These are phyloP conservation scores for Globisporangium parvum DNA, from an alignment of 352 stramenopile genomes.

Conservation along the genomic window DNA sequence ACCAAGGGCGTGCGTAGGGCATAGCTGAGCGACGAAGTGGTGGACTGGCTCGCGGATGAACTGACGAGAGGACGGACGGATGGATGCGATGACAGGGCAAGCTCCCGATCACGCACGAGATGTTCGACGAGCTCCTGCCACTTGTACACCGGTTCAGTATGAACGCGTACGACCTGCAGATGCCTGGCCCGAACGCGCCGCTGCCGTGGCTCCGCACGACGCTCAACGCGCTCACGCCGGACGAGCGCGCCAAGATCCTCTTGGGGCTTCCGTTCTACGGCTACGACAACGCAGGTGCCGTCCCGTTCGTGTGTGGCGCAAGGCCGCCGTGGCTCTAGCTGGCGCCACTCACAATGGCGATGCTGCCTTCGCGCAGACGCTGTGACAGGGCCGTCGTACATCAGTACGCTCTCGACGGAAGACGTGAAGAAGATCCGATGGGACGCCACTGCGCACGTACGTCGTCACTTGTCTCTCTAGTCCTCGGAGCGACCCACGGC, in stretches of 20 bases:
- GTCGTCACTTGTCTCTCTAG: not conserved
- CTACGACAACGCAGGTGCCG: conserved; percentile 57
- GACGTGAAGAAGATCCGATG: conserved; percentile 41
- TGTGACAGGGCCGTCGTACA: conserved; percentile 35
- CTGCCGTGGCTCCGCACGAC: conserved; percentile 61
- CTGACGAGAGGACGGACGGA: not conserved
- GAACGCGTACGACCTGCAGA: conserved; percentile 75
- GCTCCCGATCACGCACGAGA: conserved; percentile 42
- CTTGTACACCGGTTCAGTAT: conserved; percentile 75
- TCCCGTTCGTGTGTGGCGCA: not conserved
- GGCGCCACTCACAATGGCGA: not conserved
- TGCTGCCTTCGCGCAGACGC: conserved; percentile 20
- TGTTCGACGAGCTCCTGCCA: conserved; percentile 50
- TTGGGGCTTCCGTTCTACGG: conserved; percentile 78
- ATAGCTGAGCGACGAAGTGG: no score
- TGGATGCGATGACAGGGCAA: conserved; percentile 26
- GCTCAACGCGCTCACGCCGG: conserved; percentile 33
- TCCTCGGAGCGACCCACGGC: no score
- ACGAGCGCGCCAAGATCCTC: conserved; percentile 52
- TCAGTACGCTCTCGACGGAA: conserved; percentile 30
- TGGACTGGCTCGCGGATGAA: not conserved
- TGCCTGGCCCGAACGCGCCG: conserved; percentile 60
- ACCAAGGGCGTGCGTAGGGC: conserved; percentile 32
- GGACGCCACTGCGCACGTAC: conserved; percentile 40
- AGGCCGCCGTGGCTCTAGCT: no score